Percentiles rank a stretch among this genome's conserved stretches.
These are phyloP conservation scores for Hygrocybe coccinea DNA, from an alignment of 768 basidiomycete species.

Conservation along the genomic window DNA sequence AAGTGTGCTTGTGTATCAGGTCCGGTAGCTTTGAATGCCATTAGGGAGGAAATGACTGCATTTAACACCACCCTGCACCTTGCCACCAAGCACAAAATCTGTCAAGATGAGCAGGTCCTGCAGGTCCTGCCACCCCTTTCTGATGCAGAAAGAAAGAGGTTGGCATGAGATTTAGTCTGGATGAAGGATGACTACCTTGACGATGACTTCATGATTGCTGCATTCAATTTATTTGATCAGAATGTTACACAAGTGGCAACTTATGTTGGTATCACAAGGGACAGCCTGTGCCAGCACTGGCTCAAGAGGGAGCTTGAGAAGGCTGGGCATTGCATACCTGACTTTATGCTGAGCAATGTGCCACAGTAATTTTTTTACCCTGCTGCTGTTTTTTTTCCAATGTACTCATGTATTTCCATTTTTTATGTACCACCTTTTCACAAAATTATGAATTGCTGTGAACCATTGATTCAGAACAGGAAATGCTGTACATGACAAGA, in stretches of 20 bases:
- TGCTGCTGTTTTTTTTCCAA: no score
- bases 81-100: background rate
- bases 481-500: no score
- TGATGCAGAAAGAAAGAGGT: background rate
- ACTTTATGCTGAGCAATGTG: background rate
- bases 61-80: background rate
- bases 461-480: no score
- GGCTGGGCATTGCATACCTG: background rate
- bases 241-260: background rate
- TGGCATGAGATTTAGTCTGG: background rate
- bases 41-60: background rate
- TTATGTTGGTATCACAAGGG: background rate
- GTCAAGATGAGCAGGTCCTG: background rate
- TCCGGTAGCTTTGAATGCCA: background rate
- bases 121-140: background rate
- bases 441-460: no score
- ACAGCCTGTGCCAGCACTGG: background rate
- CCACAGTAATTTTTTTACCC: no score
- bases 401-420: no score
- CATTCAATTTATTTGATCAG: background rate
- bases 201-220: background rate
- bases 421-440: no score
- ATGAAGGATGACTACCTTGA: background rate
- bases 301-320: background rate
- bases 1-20: background rate